Evolutionary conservation across 805 yeast genomes (phyloP).

Genomic region (Sporopachydermia quercuum): DNA sequence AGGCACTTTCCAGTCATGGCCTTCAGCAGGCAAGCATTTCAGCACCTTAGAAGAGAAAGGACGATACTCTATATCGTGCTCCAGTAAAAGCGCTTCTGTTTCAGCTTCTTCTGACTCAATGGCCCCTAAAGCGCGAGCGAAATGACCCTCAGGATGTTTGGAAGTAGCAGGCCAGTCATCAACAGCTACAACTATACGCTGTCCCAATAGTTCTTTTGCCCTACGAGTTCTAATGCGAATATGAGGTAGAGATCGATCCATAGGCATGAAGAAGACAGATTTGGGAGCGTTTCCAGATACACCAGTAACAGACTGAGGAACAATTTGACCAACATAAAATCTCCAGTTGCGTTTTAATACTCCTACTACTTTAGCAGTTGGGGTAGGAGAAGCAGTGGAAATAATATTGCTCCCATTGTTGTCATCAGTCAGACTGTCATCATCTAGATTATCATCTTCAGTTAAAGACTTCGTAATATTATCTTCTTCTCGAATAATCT

Average conservation of each 20-base stretch:
- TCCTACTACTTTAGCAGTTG: constrained; percentile 91
- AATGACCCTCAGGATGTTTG: constrained; percentile 87
- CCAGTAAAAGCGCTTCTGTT: constrained; percentile 84
- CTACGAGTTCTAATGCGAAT: constrained; percentile 79
- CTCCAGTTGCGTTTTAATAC: constrained; percentile 88
- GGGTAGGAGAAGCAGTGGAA: constrained; percentile 29
- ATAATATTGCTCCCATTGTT: constrained; percentile 27
- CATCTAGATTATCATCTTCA: constrained; percentile 29
- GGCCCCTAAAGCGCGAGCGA: constrained; percentile 77
- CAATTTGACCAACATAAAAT: constrained; percentile 86
- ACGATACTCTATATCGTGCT: constrained; percentile 92
- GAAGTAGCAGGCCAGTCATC: constrained; percentile 86
- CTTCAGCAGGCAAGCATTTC: constrained; percentile 86
- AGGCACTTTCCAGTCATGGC: constrained; percentile 88
- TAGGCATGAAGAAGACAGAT: constrained; percentile 68
- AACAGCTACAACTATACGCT: constrained; percentile 81
- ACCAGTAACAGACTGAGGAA: constrained; percentile 50
- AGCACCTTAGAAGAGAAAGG: constrained; percentile 89
- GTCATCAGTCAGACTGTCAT: constrained; percentile 24
- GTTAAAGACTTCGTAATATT: constrained; percentile 22
- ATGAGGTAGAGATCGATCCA: constrained; percentile 83
- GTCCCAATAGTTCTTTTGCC: constrained; percentile 67
- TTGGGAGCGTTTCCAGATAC: constrained; percentile 39
- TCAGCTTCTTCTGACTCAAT: constrained; percentile 90
- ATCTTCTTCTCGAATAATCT: constrained; percentile 62